Percentiles rank a stretch among this genome's conserved stretches.
Evolutionary conservation across 495 filamentous ascomycete species (phyloP).

Genomic region (Xylaria grammica): DNA sequence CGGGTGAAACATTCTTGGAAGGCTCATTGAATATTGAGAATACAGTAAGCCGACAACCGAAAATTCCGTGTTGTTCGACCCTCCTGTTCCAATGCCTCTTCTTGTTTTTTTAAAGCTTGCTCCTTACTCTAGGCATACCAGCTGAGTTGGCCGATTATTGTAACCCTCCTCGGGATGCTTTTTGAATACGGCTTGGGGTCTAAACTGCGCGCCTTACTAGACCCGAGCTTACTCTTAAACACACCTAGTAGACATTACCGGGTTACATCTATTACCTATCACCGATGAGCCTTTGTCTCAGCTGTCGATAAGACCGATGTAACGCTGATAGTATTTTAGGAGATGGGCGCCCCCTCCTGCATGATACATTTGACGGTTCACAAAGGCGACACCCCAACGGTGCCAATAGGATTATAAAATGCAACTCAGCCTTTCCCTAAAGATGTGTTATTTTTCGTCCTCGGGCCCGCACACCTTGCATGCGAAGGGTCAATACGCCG

Average conservation of each 20-base stretch:
- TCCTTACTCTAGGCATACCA: not conserved
- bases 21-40: not conserved
- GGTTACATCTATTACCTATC: not conserved
- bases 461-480: slow-evolving; percentile 3
- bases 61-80: too few relatives aligned
- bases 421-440: slow-evolving; percentile 1
- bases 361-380: slow-evolving; percentile 2
- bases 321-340: slow-evolving; percentile 10
- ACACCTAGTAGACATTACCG: not conserved
- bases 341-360: slow-evolving; percentile 7
- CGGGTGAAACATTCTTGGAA: slow-evolving; percentile 1
- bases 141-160: not conserved
- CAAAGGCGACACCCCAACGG: not conserved
- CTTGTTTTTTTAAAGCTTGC: not conserved
- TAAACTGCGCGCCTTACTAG: not conserved
- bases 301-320: slow-evolving; percentile 17
- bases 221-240: not conserved
- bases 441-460: slow-evolving; percentile 7
- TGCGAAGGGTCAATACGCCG: not conserved
- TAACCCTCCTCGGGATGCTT: too few relatives aligned
- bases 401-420: slow-evolving; percentile 1
- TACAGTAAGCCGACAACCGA: slow-evolving; percentile 14
- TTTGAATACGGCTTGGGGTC: slow-evolving; percentile 15
- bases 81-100: not conserved
- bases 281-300: not conserved